Evolutionary conservation across 2,329 filamentous ascomycete species (phyloP).

Genomic region (Colletotrichum ledebouriae): DNA sequence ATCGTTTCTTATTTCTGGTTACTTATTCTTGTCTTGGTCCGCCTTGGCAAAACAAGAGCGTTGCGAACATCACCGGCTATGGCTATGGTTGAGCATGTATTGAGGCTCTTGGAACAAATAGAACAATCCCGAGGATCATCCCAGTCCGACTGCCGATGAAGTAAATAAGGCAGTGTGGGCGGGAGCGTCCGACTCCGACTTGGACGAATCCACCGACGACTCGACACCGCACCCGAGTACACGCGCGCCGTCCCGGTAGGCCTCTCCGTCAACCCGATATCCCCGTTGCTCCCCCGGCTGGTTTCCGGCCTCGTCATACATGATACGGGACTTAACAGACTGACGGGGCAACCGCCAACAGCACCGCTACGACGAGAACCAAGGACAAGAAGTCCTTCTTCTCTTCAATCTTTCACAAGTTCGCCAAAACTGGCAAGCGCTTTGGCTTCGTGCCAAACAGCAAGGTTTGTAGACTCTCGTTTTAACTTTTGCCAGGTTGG

Average conservation of each 20-base stretch:
- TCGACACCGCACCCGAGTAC: slow-evolving; percentile 9
- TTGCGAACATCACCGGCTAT: neutral
- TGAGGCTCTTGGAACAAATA: slow-evolving; percentile 10
- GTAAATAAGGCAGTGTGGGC: slow-evolving; percentile 30
- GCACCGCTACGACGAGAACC: slow-evolving; percentile 10
- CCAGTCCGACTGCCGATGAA: slow-evolving; percentile 40
- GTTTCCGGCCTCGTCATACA: neutral
- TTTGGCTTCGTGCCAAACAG: slow-evolving; percentile 39
- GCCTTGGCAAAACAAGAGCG: neutral
- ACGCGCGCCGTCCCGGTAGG: slow-evolving; percentile 26
- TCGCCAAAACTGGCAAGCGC: slow-evolving; percentile 31
- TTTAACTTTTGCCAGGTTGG: neutral
- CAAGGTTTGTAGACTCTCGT: slow-evolving; percentile 28
- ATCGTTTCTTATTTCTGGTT: slow-evolving; percentile 8
- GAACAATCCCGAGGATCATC: slow-evolving; percentile 33
- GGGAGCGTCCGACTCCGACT: slow-evolving; percentile 37
- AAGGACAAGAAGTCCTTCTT: slow-evolving; percentile 29
- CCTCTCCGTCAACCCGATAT: neutral
- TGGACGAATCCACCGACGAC: slow-evolving; percentile 28
- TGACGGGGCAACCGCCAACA: neutral
- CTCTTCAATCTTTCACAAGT: slow-evolving; percentile 33
- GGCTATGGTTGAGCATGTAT: neutral
- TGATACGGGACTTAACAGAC: neutral
- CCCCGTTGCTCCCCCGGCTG: neutral
- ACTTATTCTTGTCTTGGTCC: neutral